These are phyloP conservation scores for Talaromyces sp. DNA, from an alignment of 2,329 filamentous ascomycete genomes.

Conservation along the genomic window DNA sequence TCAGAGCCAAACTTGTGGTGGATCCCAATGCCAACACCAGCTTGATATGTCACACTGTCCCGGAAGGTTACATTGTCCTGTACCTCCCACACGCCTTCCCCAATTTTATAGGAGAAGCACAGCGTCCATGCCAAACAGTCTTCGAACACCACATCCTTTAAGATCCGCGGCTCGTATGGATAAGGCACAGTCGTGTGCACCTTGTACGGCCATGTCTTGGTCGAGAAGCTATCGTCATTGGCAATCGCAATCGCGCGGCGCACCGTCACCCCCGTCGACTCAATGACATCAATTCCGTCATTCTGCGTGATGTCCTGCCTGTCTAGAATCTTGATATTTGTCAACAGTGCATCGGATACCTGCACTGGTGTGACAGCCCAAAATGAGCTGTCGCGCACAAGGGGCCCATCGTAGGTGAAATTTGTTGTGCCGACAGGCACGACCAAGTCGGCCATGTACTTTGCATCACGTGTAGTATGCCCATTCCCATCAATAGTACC, in stretches of 20 bases:
- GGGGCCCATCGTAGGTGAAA: neutral
- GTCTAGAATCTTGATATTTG: neutral
- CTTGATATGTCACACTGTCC: neutral
- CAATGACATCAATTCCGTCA: neutral
- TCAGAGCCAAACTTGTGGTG: neutral
- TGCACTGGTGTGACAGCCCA: neutral
- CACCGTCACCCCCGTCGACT: neutral
- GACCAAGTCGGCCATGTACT: neutral
- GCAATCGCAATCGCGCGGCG: neutral
- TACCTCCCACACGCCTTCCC: neutral
- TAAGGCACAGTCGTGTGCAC: neutral
- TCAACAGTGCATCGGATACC: neutral
- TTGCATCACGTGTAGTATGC: neutral
- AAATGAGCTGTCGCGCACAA: neutral
- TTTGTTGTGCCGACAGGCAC: neutral
- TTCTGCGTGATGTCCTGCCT: neutral
- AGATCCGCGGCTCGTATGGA: neutral
- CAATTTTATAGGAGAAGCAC: neutral
- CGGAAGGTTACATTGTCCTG: neutral
- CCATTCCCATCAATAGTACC: neutral
- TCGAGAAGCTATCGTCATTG: neutral
- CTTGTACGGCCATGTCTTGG: neutral
- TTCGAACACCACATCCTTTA: neutral
- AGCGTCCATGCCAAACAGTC: neutral
- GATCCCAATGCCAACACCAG: neutral